A percentile compares a stretch with the other conserved stretches of the same genome.
These are phyloP conservation scores for Neurospora pannonica DNA, from an alignment of 495 filamentous ascomycete genomes.

Conservation along the genomic window DNA sequence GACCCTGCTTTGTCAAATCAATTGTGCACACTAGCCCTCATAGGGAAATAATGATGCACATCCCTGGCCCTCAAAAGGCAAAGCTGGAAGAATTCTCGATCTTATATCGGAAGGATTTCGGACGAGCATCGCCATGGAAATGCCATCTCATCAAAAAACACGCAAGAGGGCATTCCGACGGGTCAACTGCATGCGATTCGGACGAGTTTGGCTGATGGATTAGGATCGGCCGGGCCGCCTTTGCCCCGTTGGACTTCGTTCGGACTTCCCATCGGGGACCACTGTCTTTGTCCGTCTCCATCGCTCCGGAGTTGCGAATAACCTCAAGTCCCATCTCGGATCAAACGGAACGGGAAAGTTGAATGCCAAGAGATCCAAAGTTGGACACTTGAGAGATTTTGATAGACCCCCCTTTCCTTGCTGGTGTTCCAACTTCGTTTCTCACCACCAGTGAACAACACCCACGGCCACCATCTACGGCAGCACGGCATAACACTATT, in stretches of 20 bases:
- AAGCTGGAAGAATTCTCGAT: not conserved
- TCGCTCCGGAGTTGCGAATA: not conserved
- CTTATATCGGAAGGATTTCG: not conserved
- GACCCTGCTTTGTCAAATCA: not conserved
- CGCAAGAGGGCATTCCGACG: not conserved
- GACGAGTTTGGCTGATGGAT: not conserved
- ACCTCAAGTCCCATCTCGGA: not conserved
- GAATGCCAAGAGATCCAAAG: not conserved
- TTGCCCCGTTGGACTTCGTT: not conserved
- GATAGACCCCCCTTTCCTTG: not conserved
- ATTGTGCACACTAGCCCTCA: not conserved
- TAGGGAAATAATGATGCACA: not conserved
- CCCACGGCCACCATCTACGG: not conserved
- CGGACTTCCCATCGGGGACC: not conserved
- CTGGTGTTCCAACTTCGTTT: not conserved
- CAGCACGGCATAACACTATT: not conserved
- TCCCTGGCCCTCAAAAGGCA: not conserved
- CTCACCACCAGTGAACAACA: not conserved
- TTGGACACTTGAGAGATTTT: not conserved
- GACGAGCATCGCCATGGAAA: not conserved
- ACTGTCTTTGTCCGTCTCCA: not conserved
- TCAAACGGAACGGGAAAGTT: not conserved
- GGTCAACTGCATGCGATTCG: not conserved
- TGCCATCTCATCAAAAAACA: not conserved
- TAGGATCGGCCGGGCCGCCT: not conserved